Percentiles rank a stretch among this genome's conserved stretches.
Evolutionary conservation across 176 grass and related monocot genomes (phyloP).

Genomic region (Elymus sibiricus): DNA sequence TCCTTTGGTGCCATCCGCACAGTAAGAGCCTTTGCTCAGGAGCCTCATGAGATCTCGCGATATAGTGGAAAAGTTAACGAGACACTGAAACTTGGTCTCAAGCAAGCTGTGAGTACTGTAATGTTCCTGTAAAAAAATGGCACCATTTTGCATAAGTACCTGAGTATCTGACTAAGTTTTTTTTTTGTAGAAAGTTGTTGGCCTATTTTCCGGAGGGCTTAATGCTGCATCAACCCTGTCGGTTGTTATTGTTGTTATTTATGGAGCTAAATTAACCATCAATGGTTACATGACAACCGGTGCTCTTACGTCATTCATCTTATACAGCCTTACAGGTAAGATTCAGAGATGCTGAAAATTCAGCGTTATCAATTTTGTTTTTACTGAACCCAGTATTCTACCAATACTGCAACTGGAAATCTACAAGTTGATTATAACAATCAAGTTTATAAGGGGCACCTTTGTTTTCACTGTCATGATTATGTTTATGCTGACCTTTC

Average conservation of each 20-base stretch:
- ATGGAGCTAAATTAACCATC: conserved; percentile 93
- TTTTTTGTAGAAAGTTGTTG: conserved; percentile 78
- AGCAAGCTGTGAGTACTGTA: conserved; percentile 76
- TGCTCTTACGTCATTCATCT: conserved; percentile 94
- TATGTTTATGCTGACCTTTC: conserved; percentile 1
- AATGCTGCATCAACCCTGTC: conserved; percentile 90
- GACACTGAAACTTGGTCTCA: conserved; percentile 91
- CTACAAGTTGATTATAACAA: background rate
- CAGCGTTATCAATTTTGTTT: background rate
- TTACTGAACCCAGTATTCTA: background rate
- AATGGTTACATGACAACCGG: conserved; percentile 90
- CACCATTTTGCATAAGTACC: background rate
- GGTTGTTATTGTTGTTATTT: conserved; percentile 87
- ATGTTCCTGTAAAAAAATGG: background rate
- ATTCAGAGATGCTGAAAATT: background rate
- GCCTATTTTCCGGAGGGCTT: conserved; percentile 87
- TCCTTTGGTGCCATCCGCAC: conserved; percentile 95
- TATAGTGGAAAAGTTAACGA: conserved; percentile 89
- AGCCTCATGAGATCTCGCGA: conserved; percentile 68
- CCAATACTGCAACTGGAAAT: background rate
- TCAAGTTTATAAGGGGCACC: background rate
- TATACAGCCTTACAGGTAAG: conserved; percentile 95
- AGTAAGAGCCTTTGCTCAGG: conserved; percentile 93
- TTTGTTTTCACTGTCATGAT: background rate
- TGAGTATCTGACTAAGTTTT: conserved; percentile 2